Evolutionary conservation across 2,329 filamentous ascomycete species (phyloP), one percentile per base, ranked within the genome.

Genomic region (Metarhizium album): DNA sequence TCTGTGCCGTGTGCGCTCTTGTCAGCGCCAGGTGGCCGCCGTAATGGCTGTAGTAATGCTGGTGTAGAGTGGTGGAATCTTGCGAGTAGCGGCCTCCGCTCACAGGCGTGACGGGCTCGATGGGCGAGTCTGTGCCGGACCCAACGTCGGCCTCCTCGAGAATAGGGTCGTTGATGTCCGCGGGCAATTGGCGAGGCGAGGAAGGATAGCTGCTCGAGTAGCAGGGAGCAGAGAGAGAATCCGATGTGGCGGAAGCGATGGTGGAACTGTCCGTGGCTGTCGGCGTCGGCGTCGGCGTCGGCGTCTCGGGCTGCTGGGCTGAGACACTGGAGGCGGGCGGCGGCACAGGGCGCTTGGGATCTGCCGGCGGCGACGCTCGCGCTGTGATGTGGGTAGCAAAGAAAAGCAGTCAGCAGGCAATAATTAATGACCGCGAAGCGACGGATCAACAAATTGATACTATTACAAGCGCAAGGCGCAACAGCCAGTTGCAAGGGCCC

Each of bases 71-170:
- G 46, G 69, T 69, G 54, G 81, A 79, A 56, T 79, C 76, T 52
- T 75, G 74, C 45, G 78, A 80, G 59, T 77, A 64, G 47, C 68
- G 74, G 54, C 75, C 72, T 58, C 79, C 72, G 58, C 79, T 82
- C 53, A 79, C 74, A 46, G 80, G 81, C 22, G 80, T 84, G 52
- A 80, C 70, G 43, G 80, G 80, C 56, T 83, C 80, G 66, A 77
- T 75, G 50, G 72, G 69, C 23, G 74, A 74, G 59, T 83, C 79
- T 63, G 75, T 81, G 55, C 76, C 74, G 8, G 78, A 80, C 61
- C 83, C 52, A 33, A 53, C 80, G 65, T 78, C 78, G 62, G 73
- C 74, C 66, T 82, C 78, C 55, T 69, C 66, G 48, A 74, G 70
- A 54, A 82, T 80, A 50, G 77, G 72, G 54, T 68, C 71, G 55